A percentile compares a stretch with the other conserved stretches of the same genome.
phyloP scores from a whole-genome alignment of 257 asterid genomes.

The Rauvolfia tetraphylla region DNA sequence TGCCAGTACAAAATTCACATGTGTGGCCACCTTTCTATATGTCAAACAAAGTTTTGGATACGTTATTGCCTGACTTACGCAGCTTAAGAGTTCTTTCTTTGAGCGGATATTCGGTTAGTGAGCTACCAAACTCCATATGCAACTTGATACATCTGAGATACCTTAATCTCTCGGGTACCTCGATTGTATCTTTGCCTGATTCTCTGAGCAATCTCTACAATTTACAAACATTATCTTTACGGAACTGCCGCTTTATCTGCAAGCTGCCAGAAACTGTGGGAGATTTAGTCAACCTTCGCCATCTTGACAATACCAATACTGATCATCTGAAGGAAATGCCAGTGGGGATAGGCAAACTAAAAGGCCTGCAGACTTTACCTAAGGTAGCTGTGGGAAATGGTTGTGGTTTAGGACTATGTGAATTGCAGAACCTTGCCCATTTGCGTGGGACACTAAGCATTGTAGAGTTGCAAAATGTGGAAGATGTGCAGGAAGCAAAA shows the following conservation, averaged over 20 bases:
- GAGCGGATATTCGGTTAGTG: constrained; percentile 20
- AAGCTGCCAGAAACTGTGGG: constrained; percentile 51
- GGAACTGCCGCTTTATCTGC: constrained; percentile 49
- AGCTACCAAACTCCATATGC: constrained; percentile 29
- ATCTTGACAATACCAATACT: constrained; percentile 57
- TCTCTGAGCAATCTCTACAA: constrained; percentile 23
- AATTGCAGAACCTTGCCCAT: constrained; percentile 34
- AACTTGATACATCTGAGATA: constrained; percentile 25
- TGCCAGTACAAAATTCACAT: constrained; percentile 21
- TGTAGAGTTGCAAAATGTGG: constrained; percentile 53
- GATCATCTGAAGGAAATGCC: constrained; percentile 57
- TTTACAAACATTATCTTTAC: constrained; percentile 43
- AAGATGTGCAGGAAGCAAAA: constrained; percentile 45
- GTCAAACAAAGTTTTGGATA: constrained; percentile 15
- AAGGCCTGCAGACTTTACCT: constrained; percentile 47
- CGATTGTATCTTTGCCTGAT: constrained; percentile 16
- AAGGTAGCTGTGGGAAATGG: constrained; percentile 45
- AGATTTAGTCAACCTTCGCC: constrained; percentile 47
- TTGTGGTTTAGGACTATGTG: constrained; percentile 46
- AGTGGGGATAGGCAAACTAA: constrained; percentile 40
- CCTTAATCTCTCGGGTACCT: constrained; percentile 8
- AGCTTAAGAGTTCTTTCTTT: constrained; percentile 27
- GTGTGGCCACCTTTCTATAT: constrained; percentile 27
- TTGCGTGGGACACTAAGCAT: constrained; percentile 53
- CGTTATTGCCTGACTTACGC: constrained; percentile 17